Percentiles rank a stretch among this genome's conserved stretches.
Conservation (phyloP, 164 flowering plant species). For the Nymphaea colorata region DNA sequence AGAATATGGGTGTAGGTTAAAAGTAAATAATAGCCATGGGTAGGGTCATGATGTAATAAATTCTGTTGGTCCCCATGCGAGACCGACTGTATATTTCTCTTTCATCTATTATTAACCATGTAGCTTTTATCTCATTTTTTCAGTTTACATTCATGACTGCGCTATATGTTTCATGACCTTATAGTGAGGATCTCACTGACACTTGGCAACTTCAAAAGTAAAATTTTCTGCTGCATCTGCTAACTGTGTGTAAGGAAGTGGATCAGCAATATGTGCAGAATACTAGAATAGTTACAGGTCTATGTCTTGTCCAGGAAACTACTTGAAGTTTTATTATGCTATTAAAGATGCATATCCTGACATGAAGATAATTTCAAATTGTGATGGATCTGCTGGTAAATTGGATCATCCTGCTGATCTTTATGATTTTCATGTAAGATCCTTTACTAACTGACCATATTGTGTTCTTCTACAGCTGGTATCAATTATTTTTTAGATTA, state of each 20-base stretch:
- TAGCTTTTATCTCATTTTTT: too few species aligned
- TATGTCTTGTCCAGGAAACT: conserved; percentile 49
- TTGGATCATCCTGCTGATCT: conserved; percentile 90
- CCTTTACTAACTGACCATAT: too few species aligned
- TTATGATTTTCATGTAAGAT: conserved; percentile 83
- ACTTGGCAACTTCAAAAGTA: not conserved
- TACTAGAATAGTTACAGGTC: not conserved
- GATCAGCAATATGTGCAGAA: not conserved
- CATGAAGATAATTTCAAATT: conserved; percentile 72
- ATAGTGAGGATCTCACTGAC: not conserved
- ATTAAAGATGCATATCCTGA: conserved; percentile 67
- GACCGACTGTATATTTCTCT: too few species aligned
- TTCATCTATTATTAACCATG: too few species aligned
- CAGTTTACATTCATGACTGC: too few species aligned
- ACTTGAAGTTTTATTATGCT: conserved; percentile 63
- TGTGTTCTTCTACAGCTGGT: not conserved
- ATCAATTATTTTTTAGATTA: not conserved
- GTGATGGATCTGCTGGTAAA: conserved; percentile 61
- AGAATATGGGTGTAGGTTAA: too few species aligned
- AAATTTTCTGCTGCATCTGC: not conserved
- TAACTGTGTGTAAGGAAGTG: too few species aligned
- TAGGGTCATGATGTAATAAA: too few species aligned
- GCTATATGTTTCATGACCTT: too few species aligned
- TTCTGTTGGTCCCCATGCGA: too few species aligned
- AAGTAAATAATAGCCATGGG: too few species aligned